These are phyloP conservation scores for Nevesoporus exiguus DNA, from an alignment of 768 basidiomycete genomes.

Conservation along the genomic window DNA sequence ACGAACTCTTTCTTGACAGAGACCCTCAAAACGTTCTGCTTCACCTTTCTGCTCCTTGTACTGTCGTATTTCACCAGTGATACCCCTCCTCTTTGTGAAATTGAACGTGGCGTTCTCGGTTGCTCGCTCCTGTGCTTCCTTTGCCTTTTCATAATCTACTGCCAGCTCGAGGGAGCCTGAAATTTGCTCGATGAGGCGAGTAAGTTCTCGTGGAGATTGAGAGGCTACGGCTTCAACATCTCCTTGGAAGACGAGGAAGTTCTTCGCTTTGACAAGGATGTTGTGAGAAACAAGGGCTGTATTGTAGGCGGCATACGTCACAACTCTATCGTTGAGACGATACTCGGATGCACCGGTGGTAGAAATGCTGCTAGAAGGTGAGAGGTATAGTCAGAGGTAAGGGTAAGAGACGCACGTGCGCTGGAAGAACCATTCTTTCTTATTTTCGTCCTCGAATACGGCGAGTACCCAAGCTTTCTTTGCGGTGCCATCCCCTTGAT, in stretches of 20 bases:
- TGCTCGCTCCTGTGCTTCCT: constrained; percentile 81
- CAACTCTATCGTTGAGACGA: constrained; percentile 73
- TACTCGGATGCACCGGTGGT: constrained; percentile 88
- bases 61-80: constrained; percentile 92
- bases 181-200: constrained; percentile 92
- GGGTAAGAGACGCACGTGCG: constrained; percentile 65
- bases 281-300: constrained; percentile 83
- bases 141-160: constrained; percentile 84
- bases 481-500: constrained; percentile 75
- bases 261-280: constrained; percentile 98
- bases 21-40: constrained; percentile 79
- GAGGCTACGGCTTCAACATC: constrained; percentile 98
- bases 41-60: constrained; percentile 97
- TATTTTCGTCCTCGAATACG: constrained; percentile 72
- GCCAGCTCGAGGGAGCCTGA: constrained; percentile 91
- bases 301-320: constrained; percentile 89
- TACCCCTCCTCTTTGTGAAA: constrained; percentile 90
- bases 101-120: constrained; percentile 94
- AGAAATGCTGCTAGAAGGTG: constrained; percentile 60
- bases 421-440: constrained; percentile 87
- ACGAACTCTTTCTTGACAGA: constrained; percentile 71
- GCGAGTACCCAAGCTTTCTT: constrained; percentile 96
- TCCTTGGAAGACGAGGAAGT: constrained; percentile 98
- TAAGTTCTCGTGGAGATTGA: constrained; percentile 86
- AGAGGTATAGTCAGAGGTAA: not conserved